phyloP scores from a whole-genome alignment of 1,284 basidiomycete genomes.

The Malassezia equina region DNA sequence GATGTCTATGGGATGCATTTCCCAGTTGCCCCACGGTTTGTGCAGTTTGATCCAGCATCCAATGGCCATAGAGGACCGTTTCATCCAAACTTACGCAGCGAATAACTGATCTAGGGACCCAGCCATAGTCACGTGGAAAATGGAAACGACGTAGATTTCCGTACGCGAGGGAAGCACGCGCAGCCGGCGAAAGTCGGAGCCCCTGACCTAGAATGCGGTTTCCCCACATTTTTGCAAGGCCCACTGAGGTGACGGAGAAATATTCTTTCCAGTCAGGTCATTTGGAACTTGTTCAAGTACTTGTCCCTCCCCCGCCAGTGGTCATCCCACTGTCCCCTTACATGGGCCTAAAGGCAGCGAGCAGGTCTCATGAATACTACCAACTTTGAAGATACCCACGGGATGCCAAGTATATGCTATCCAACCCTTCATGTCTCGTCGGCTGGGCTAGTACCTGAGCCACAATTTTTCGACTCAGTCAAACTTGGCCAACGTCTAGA shows the following conservation, averaged over 20 bases:
- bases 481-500: conserved; percentile 9
- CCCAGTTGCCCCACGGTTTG: too few species aligned
- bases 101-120: too few species aligned
- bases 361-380: neutral
- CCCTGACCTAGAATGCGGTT: neutral
- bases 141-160: neutral
- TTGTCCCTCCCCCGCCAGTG: neutral
- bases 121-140: neutral
- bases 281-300: neutral
- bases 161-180: neutral
- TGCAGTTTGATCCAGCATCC: too few species aligned
- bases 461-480: neutral
- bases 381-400: neutral
- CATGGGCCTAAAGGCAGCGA: neutral
- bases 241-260: neutral
- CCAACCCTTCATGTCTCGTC: neutral
- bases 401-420: neutral
- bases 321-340: neutral
- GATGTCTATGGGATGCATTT: too few species aligned
- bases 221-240: neutral
- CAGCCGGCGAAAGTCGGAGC: neutral
- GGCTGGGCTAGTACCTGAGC: neutral
- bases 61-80: too few species aligned
- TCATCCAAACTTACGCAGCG: too few species aligned
- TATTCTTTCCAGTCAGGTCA: neutral